A percentile compares a stretch with the other conserved stretches of the same genome.
Conservation (phyloP, 179 eudicot species). For the Silene coronaria region DNA sequence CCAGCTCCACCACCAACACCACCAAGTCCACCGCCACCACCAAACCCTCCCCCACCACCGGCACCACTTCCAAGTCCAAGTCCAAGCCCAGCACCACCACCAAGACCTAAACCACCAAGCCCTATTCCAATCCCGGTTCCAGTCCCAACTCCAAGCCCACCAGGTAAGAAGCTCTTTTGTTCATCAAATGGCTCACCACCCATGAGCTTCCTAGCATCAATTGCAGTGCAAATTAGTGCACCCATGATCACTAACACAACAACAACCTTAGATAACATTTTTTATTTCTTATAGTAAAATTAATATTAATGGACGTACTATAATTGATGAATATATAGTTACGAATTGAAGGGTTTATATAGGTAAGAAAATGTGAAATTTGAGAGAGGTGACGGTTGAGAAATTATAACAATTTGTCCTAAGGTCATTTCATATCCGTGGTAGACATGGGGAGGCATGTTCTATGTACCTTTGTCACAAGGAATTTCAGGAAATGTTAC, state of each 20-base stretch:
- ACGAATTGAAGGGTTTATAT: conserved; percentile 19
- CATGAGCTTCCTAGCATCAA: conserved; percentile 31
- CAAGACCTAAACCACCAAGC: conserved; percentile 6
- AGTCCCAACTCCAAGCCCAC: conserved; percentile 19
- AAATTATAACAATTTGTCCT: conserved; percentile 9
- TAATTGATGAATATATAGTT: conserved; percentile 1
- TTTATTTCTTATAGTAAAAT: not conserved
- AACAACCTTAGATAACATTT: conserved; percentile 23
- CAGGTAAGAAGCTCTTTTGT: conserved; percentile 20
- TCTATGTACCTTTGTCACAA: conserved; percentile 9
- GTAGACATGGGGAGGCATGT: conserved; percentile 10
- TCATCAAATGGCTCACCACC: conserved; percentile 22
- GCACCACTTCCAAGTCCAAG: conserved; percentile 20
- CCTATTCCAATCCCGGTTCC: conserved; percentile 23
- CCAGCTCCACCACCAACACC: conserved; percentile 20
- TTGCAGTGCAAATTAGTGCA: conserved; percentile 29
- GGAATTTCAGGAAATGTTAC: not conserved
- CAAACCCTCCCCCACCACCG: conserved; percentile 25
- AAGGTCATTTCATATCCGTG: conserved; percentile 24
- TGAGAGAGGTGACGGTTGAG: conserved; percentile 16
- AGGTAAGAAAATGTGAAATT: conserved; percentile 15
- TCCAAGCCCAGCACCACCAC: conserved; percentile 24
- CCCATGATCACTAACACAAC: conserved; percentile 21
- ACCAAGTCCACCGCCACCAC: conserved; percentile 21
- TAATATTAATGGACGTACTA: not conserved